phyloP scores from a whole-genome alignment of 208 protist genomes.

The Acanthamoeba sp. region DNA sequence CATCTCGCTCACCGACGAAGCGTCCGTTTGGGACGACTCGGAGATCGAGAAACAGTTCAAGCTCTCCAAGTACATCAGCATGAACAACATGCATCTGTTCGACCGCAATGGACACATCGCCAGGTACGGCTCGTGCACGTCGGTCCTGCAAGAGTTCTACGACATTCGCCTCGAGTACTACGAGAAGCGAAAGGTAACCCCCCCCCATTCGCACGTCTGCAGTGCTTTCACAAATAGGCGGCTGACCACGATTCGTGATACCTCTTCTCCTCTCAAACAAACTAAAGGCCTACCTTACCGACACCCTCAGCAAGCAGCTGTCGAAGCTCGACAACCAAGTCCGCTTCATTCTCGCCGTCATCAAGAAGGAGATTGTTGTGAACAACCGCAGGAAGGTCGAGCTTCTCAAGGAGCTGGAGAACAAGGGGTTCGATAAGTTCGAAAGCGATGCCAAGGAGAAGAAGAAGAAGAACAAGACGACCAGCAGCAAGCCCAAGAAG shows the following conservation, averaged over 20 bases:
- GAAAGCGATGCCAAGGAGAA: slow-evolving; percentile 83
- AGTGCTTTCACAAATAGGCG: too few relatives aligned
- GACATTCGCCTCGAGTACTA: slow-evolving; percentile 97
- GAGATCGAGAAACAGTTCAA: slow-evolving; percentile 85
- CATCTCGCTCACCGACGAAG: slow-evolving; percentile 43
- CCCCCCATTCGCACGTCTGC: neutral
- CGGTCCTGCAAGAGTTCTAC: slow-evolving; percentile 98
- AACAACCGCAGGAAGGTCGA: slow-evolving; percentile 94
- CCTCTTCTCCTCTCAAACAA: neutral
- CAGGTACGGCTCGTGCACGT: slow-evolving; percentile 92
- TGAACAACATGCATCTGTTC: slow-evolving; percentile 77
- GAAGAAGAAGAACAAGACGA: slow-evolving; percentile 84
- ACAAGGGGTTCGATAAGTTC: slow-evolving; percentile 93
- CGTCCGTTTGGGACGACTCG: neutral
- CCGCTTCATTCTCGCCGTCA: slow-evolving; percentile 98
- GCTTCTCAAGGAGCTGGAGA: slow-evolving; percentile 94
- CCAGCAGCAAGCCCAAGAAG: slow-evolving; percentile 91
- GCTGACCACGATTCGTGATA: too few relatives aligned
- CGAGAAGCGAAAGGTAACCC: slow-evolving; percentile 93
- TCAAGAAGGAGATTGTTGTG: slow-evolving; percentile 95
- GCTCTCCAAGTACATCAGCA: slow-evolving; percentile 75
- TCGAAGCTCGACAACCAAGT: slow-evolving; percentile 98
- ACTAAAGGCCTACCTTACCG: slow-evolving; percentile 91
- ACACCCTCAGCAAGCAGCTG: slow-evolving; percentile 91
- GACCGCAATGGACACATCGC: slow-evolving; percentile 94